These are phyloP conservation scores for Cladosporium colombiae DNA, from an alignment of 2,329 filamentous ascomycete genomes.

Conservation along the genomic window DNA sequence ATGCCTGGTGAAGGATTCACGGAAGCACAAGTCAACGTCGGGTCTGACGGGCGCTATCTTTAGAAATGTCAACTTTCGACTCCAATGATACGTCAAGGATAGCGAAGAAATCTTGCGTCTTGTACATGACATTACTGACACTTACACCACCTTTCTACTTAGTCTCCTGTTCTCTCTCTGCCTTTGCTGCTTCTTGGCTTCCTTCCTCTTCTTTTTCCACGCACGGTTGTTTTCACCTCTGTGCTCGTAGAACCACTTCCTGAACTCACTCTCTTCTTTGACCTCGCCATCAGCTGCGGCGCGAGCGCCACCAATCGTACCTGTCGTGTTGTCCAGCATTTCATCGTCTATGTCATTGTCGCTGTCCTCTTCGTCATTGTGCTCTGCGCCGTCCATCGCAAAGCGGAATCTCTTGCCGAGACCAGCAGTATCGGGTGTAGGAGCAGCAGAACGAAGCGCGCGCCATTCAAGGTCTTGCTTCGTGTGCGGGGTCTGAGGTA, in stretches of 20 bases:
- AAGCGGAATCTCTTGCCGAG: constrained; percentile 65
- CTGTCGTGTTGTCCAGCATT: neutral
- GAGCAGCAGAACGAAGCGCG: constrained; percentile 80
- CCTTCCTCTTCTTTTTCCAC: constrained; percentile 58
- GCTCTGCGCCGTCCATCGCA: constrained; percentile 47
- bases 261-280: constrained; percentile 57
- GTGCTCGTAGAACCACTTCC: constrained; percentile 62
- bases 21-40: neutral
- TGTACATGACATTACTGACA: neutral
- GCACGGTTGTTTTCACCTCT: constrained; percentile 50
- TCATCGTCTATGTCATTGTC: constrained; percentile 26
- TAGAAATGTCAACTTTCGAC: neutral
- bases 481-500: constrained; percentile 80
- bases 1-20: neutral
- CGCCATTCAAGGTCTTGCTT: constrained; percentile 75
- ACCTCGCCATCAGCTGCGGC: constrained; percentile 20
- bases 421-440: constrained; percentile 89
- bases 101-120: neutral
- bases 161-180: constrained; percentile 60
- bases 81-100: neutral
- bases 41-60: constrained; percentile 3
- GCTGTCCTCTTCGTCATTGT: constrained; percentile 47
- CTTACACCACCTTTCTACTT: constrained; percentile 36
- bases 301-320: constrained; percentile 18
- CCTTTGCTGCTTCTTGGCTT: constrained; percentile 61